Conservation (phyloP, 2,329 filamentous ascomycete genomes). For the Arthroderma uncinatum region DNA sequence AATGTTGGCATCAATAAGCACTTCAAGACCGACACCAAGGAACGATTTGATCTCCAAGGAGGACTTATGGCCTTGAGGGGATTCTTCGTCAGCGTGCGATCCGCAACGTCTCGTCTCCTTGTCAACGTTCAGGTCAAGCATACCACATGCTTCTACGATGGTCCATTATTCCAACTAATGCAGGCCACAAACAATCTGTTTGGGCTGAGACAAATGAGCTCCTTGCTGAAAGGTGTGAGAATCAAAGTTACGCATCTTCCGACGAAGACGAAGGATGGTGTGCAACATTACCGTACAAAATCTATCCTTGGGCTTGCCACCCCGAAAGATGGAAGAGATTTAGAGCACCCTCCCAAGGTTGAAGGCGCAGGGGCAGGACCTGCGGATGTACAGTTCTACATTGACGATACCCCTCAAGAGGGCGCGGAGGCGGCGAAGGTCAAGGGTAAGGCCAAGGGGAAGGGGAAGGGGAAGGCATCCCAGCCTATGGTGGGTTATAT, state of each 20-base stretch:
- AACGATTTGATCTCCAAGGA: conserved; percentile 31
- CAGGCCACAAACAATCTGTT: conserved; percentile 13
- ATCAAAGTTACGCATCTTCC: conserved; percentile 33
- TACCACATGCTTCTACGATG: conserved; percentile 46
- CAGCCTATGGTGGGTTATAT: conserved; percentile 30
- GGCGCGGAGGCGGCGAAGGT: conserved; percentile 21
- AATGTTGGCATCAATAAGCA: conserved; percentile 45
- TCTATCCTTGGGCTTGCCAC: conserved; percentile 39
- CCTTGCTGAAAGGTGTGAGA: conserved; percentile 32
- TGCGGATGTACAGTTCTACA: conserved; percentile 45
- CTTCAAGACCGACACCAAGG: conserved; percentile 32
- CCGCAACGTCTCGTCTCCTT: conserved; percentile 46
- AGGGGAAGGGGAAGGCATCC: conserved; percentile 12
- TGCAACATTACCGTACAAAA: conserved; percentile 32
- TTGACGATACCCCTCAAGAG: conserved; percentile 24
- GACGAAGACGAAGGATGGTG: conserved; percentile 24
- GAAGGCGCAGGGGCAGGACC: conserved; percentile 37
- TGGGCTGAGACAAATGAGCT: conserved; percentile 15
- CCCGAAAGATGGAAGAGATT: conserved; percentile 26
- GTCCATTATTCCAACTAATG: conserved; percentile 32
- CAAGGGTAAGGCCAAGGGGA: conserved; percentile 17
- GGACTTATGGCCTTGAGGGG: conserved; percentile 49
- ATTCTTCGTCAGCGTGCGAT: conserved; percentile 51
- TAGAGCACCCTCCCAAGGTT: conserved; percentile 29
- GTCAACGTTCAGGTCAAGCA: conserved; percentile 54